Conservation (phyloP, 257 asterid species). For the Gardenia jasminoides region DNA sequence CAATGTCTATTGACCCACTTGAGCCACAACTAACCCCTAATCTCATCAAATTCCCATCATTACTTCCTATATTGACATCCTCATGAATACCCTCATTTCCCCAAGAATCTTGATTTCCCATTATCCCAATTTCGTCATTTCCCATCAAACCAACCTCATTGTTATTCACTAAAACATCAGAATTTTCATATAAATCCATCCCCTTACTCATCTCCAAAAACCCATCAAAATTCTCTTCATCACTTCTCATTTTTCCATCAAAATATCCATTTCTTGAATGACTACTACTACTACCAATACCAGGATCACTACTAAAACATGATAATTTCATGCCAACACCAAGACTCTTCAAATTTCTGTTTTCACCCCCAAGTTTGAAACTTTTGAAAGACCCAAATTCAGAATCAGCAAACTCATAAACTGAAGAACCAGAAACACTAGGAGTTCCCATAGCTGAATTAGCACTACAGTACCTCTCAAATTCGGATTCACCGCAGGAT, state of each 20-base stretch:
- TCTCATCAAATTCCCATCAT: constrained; percentile 10
- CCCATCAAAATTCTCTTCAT: background rate
- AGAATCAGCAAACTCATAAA: constrained; percentile 50
- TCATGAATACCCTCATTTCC: constrained; percentile 9
- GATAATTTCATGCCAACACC: constrained; percentile 41
- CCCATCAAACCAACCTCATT: constrained; percentile 31
- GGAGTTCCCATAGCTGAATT: constrained; percentile 91
- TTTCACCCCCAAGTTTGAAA: constrained; percentile 62
- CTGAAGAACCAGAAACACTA: constrained; percentile 54
- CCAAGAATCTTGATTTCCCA: constrained; percentile 7
- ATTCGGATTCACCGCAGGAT: constrained; percentile 80
- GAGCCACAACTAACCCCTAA: constrained; percentile 15
- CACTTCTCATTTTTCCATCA: constrained; percentile 25
- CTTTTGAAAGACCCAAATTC: constrained; percentile 62
- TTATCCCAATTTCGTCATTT: constrained; percentile 31
- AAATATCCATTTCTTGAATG: constrained; percentile 25
- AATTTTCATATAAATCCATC: constrained; percentile 28
- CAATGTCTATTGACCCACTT: constrained; percentile 14
- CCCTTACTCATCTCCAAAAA: constrained; percentile 6
- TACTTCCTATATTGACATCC: constrained; percentile 19
- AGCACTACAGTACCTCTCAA: constrained; percentile 86
- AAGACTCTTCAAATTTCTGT: constrained; percentile 27
- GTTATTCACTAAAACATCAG: constrained; percentile 27
- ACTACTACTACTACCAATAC: constrained; percentile 20
- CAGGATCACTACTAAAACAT: constrained; percentile 23